Evolutionary conservation across 2,329 filamentous ascomycete species (phyloP).

Genomic region (Elsinoe arachidis): DNA sequence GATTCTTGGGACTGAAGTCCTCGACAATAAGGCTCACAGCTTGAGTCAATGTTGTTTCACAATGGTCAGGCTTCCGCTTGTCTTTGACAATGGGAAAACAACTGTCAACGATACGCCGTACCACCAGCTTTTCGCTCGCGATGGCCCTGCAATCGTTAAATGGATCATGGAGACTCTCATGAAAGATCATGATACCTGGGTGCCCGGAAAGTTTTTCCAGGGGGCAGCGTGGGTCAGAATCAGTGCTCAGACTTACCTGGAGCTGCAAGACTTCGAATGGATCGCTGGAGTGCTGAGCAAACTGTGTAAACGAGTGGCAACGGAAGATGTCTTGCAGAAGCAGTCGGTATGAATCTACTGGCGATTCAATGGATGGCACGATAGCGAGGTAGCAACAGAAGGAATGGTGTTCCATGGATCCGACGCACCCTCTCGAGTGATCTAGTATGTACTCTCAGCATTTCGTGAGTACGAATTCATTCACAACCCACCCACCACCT

Average conservation of each 20-base stretch:
- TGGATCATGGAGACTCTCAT: slow-evolving; percentile 12
- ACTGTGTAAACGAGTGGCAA: neutral
- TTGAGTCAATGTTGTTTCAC: slow-evolving; percentile 6
- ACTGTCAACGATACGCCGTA: neutral
- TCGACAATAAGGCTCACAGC: neutral
- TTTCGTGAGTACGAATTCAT: no score
- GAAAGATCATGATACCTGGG: slow-evolving; percentile 2
- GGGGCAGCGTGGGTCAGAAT: slow-evolving; percentile 6
- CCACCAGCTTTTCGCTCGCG: neutral
- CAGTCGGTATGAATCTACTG: neutral
- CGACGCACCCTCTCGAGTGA: no score
- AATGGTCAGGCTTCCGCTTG: slow-evolving; percentile 7
- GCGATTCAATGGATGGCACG: neutral
- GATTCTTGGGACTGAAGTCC: slow-evolving; percentile 6
- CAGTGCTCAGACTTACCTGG: slow-evolving; percentile 10
- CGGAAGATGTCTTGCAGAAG: neutral
- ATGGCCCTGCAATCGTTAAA: neutral
- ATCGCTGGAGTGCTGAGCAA: neutral
- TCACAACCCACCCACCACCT: no score
- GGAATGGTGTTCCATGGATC: no score
- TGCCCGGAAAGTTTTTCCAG: slow-evolving; percentile 5
- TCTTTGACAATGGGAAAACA: neutral
- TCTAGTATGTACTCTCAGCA: no score
- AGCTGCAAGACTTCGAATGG: slow-evolving; percentile 6
- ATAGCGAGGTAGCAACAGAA: no score